Conservation (phyloP, 768 basidiomycete genomes). For the Rhodotorula toruloides region DNA sequence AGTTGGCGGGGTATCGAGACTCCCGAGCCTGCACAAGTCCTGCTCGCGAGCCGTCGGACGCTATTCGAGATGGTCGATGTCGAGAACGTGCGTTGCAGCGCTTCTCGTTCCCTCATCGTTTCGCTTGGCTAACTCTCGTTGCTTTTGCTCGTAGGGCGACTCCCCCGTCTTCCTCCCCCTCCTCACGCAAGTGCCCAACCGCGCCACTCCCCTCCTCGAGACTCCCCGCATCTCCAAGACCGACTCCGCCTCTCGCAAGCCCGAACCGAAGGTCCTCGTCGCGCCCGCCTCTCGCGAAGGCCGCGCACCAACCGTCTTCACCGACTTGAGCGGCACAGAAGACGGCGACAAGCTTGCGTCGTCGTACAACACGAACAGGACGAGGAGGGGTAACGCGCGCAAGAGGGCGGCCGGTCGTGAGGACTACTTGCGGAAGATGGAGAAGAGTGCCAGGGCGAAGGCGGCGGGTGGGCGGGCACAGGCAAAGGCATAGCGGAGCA, state of each 20-base stretch:
- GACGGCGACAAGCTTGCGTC: conserved; percentile 6
- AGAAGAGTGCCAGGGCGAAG: too few species aligned
- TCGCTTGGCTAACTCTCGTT: neutral
- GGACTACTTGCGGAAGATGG: too few species aligned
- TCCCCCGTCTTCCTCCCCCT: conserved; percentile 35
- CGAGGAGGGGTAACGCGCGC: conserved; percentile 14
- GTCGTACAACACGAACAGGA: conserved; percentile 18
- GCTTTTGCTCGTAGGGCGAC: conserved; percentile 6
- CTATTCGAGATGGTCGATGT: conserved; percentile 39
- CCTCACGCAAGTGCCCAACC: conserved; percentile 16
- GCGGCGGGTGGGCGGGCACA: too few species aligned
- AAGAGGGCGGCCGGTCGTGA: neutral
- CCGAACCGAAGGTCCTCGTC: neutral
- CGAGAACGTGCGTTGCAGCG: conserved; percentile 19
- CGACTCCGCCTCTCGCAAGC: neutral
- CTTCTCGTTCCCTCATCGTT: neutral
- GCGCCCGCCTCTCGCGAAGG: conserved; percentile 31
- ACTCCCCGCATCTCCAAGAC: neutral
- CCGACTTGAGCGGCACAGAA: conserved; percentile 21
- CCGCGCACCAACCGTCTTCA: conserved; percentile 27
- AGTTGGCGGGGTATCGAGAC: conserved; percentile 30
- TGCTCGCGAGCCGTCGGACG: conserved; percentile 23
- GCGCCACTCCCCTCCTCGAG: conserved; percentile 1
- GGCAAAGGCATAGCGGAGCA: too few species aligned
- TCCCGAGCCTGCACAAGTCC: conserved; percentile 13